phyloP scores from a whole-genome alignment of 2,329 filamentous ascomycete genomes.

The Phyllosticta capitalensis region DNA sequence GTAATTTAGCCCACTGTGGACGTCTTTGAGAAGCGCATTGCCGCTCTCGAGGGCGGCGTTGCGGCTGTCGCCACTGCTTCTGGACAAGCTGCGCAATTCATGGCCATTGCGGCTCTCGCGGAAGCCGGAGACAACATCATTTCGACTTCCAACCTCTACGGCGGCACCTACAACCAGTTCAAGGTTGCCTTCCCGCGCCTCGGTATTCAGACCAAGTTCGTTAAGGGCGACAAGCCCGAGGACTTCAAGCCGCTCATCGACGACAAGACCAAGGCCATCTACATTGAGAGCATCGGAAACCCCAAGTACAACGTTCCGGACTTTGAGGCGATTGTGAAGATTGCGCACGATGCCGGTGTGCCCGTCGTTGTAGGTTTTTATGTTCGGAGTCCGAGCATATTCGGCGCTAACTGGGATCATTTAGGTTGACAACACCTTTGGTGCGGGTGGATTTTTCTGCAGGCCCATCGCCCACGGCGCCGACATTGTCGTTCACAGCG shows the following conservation, averaged over 20 bases:
- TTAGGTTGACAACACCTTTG: conserved; percentile 88
- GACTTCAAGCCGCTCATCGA: conserved; percentile 79
- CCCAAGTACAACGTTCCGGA: conserved; percentile 89
- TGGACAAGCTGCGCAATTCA: conserved; percentile 87
- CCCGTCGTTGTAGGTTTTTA: conserved; percentile 39
- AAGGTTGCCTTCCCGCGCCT: conserved; percentile 84
- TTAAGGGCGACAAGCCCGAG: conserved; percentile 67
- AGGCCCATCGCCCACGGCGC: conserved; percentile 83
- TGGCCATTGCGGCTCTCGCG: conserved; percentile 75
- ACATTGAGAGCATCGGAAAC: conserved; percentile 88
- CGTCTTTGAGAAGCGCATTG: conserved; percentile 92
- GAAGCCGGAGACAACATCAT: conserved; percentile 88
- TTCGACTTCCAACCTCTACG: conserved; percentile 82
- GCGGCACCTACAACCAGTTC: conserved; percentile 94
- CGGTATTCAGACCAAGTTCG: conserved; percentile 80
- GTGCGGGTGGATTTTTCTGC: conserved; percentile 80
- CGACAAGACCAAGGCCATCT: conserved; percentile 86
- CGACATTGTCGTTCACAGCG: conserved; percentile 89
- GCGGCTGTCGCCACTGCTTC: conserved; percentile 78
- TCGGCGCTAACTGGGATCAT: neutral
- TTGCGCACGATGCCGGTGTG: conserved; percentile 59
- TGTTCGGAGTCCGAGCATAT: neutral
- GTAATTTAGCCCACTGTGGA: conserved; percentile 68
- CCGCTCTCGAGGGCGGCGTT: conserved; percentile 87
- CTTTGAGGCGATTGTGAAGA: conserved; percentile 73